phyloP scores from a whole-genome alignment of 345 rosid species.

The Tarenaya hassleriana region DNA sequence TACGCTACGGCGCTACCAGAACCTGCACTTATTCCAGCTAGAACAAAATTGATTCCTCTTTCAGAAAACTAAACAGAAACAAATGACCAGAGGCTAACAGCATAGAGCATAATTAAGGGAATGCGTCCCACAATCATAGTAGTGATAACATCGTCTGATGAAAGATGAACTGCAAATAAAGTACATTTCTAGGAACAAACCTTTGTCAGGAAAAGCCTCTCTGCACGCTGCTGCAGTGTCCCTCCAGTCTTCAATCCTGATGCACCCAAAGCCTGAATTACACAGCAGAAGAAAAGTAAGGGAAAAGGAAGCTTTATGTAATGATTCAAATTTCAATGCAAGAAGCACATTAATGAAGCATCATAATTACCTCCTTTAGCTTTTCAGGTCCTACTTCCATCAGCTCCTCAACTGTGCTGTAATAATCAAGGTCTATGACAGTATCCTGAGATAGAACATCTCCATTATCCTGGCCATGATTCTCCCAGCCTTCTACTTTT shows the following conservation, averaged over 20 bases:
- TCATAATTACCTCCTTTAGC: constrained; percentile 63
- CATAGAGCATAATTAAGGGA: neutral
- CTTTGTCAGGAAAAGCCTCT: constrained; percentile 94
- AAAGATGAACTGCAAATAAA: constrained; percentile 12
- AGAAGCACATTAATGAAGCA: constrained; percentile 4
- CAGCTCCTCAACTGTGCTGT: constrained; percentile 83
- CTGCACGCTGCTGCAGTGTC: constrained; percentile 82
- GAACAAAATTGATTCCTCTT: too few species aligned
- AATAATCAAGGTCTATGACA: constrained; percentile 84
- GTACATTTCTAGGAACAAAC: constrained; percentile 27
- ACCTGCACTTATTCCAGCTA: too few species aligned
- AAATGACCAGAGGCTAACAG: too few species aligned
- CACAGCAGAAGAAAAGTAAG: constrained; percentile 10
- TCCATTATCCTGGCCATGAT: constrained; percentile 51
- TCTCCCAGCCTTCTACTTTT: constrained; percentile 50
- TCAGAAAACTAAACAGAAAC: too few species aligned
- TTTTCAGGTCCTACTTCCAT: constrained; percentile 87
- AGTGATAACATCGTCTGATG: neutral
- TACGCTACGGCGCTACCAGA: neutral
- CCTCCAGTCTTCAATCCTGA: constrained; percentile 92
- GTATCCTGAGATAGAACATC: constrained; percentile 34
- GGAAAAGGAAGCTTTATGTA: neutral
- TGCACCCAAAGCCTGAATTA: constrained; percentile 69
- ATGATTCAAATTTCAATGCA: neutral
- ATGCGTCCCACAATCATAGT: neutral